Base-by-base conservation (phyloP, 164 flowering plant genomes). In the Echeveria elegans region DNA sequence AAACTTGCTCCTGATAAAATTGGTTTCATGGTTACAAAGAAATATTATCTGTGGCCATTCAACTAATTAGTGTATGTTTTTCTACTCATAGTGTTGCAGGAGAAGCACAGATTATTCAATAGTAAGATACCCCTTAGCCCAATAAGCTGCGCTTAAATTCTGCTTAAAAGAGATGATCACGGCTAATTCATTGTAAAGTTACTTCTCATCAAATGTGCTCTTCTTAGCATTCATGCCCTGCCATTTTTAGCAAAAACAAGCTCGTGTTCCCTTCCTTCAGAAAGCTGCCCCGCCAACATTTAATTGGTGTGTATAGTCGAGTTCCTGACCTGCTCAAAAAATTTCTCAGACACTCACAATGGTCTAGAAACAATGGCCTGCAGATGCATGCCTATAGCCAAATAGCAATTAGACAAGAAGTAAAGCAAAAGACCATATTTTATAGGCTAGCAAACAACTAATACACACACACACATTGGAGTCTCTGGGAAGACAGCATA, bases 401-500 rank as follows among this genome's bases (percentile, higher is more conserved):
- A 56, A 56, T 10, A 56, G 61, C 32, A 53, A 56, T 56, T 28
- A 56, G 61, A 28, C 61, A 56, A 56, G 61, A 56, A 56, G 61
- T 56, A 56, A 56, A 56, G 59, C 24, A 56, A 28, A 28, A 26
- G 61, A 56, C 12, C 32, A 23, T 53, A 29, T 53, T 28, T 28
- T 26, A 28, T n/a, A 56, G 61, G 61, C 61, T 26, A 28, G 16
- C 61, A 56, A 56, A 56, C 61, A 56, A 56, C 61, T 56, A 28
- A 56, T 28, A 16, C 61, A 26, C 15, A 16, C 61, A 26, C 15
- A 56, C 61, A 2, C 32, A 56, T 56, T 56, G 28, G 32, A 56
- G 31, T 56, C 34, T 3, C 32, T 56, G 28, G 8, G 61, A 28
- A 56, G 61, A 56, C 30, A 28, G 61, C 15, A 28, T 14, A 56